Percentiles rank a stretch among this genome's conserved stretches.
Evolutionary conservation across 148 eudicot species (phyloP).

Genomic region (Heliosperma pusillum): DNA sequence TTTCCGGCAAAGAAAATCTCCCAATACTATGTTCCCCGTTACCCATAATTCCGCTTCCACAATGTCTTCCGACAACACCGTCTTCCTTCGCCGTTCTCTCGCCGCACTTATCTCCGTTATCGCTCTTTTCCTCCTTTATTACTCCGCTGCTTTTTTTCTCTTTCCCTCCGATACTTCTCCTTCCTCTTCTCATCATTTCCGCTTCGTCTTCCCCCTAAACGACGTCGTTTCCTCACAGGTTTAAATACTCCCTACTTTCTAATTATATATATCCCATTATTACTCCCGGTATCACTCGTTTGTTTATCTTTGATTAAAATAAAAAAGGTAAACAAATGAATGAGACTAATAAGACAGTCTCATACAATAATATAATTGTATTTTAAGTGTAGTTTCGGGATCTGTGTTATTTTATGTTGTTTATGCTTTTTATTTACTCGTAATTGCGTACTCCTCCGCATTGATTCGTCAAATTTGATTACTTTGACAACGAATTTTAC

Average conservation of each 20-base stretch:
- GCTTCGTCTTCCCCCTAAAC: slow-evolving; percentile 22
- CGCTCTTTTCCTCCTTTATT: slow-evolving; percentile 27
- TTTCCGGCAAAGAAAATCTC: background rate
- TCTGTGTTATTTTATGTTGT: no score
- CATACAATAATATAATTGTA: no score
- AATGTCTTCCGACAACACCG: slow-evolving; percentile 16
- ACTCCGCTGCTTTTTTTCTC: slow-evolving; percentile 26
- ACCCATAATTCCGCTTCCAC: background rate
- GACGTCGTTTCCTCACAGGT: slow-evolving; percentile 22
- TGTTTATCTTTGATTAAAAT: no score
- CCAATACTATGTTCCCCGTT: slow-evolving; percentile 20
- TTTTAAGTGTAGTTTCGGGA: no score
- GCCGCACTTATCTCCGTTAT: slow-evolving; percentile 21
- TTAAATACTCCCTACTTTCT: background rate
- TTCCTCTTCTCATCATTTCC: slow-evolving; percentile 2
- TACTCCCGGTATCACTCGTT: no score
- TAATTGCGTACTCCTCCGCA: no score
- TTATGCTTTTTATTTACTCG: no score
- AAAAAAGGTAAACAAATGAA: no score
- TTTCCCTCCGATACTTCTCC: slow-evolving; percentile 11
- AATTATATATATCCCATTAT: no score
- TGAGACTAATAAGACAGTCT: no score
- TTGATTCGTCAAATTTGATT: background rate
- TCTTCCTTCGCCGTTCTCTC: slow-evolving; percentile 28
- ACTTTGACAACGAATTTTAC: background rate